A percentile compares a stretch with the other conserved stretches of the same genome.
phyloP scores from a whole-genome alignment of 257 asterid species.

The Haberlea rhodopensis region DNA sequence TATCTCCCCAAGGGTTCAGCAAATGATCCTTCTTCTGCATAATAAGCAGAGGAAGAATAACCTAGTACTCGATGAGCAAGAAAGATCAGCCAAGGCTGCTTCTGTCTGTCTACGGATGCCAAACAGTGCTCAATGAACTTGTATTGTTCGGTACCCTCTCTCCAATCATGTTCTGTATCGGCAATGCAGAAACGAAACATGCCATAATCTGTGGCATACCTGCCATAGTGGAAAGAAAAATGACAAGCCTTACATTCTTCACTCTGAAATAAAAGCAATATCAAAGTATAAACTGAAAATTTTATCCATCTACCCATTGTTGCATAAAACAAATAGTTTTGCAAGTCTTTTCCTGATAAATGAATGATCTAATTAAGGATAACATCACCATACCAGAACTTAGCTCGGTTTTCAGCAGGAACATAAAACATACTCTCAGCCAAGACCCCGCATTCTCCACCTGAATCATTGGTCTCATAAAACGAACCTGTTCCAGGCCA shows the following conservation, averaged over 20 bases:
- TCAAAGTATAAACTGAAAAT: background rate
- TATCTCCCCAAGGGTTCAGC: conserved; percentile 89
- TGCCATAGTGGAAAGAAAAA: conserved; percentile 21
- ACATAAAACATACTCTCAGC: conserved; percentile 78
- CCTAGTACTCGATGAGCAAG: conserved; percentile 83
- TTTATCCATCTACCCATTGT: background rate
- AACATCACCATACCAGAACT: conserved; percentile 60
- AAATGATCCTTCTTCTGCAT: conserved; percentile 63
- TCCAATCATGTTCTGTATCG: conserved; percentile 86
- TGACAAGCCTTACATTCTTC: conserved; percentile 4
- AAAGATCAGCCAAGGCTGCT: conserved; percentile 86
- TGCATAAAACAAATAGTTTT: background rate
- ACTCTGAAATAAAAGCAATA: background rate
- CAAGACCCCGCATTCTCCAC: conserved; percentile 94
- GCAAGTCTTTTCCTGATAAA: background rate
- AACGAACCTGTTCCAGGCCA: conserved; percentile 94
- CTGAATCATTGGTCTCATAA: conserved; percentile 69
- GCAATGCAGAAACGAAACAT: conserved; percentile 91
- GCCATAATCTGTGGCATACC: conserved; percentile 86
- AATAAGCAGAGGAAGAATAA: conserved; percentile 55
- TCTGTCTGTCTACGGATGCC: conserved; percentile 70
- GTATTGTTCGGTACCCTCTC: conserved; percentile 80
- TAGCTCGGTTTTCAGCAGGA: conserved; percentile 91
- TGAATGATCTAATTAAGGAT: conserved; percentile 1
- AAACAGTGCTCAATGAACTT: conserved; percentile 74